These are phyloP conservation scores for Geosmithia putterillii DNA, from an alignment of 2,329 filamentous ascomycete species.

Conservation along the genomic window DNA sequence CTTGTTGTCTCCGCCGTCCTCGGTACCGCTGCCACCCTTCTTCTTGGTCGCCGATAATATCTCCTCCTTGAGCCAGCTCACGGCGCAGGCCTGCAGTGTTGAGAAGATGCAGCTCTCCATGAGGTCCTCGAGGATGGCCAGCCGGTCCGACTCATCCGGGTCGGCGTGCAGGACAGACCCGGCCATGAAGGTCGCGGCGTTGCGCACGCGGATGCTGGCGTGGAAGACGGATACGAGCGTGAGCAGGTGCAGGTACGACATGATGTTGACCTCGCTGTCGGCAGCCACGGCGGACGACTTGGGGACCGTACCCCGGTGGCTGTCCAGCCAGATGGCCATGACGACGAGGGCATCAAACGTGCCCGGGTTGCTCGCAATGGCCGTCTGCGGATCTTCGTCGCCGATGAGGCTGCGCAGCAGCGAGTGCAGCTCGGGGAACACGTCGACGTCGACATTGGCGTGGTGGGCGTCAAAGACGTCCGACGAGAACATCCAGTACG, in stretches of 20 bases:
- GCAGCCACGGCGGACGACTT: slow-evolving; percentile 5
- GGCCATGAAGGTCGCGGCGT: slow-evolving; percentile 40
- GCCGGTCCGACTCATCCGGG: slow-evolving; percentile 43
- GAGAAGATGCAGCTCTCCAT: slow-evolving; percentile 54
- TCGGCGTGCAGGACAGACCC: slow-evolving; percentile 44
- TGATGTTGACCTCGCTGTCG: slow-evolving; percentile 28
- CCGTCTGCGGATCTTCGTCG: slow-evolving; percentile 28
- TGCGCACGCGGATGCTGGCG: slow-evolving; percentile 38
- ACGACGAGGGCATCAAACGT: slow-evolving; percentile 47
- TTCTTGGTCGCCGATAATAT: slow-evolving; percentile 29
- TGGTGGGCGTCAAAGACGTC: slow-evolving; percentile 47
- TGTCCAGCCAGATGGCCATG: slow-evolving; percentile 46
- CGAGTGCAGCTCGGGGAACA: slow-evolving; percentile 48
- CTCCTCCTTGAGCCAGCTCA: slow-evolving; percentile 53
- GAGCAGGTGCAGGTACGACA: slow-evolving; percentile 48
- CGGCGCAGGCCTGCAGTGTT: slow-evolving; percentile 47
- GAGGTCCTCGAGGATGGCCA: slow-evolving; percentile 51
- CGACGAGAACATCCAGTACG: slow-evolving; percentile 51
- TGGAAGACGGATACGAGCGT: slow-evolving; percentile 47
- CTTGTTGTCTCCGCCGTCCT: slow-evolving; percentile 6
- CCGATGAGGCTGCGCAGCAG: slow-evolving; percentile 42
- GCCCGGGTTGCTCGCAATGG: slow-evolving; percentile 36
- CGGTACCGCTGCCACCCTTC: no score
- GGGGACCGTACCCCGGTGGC: slow-evolving; percentile 28
- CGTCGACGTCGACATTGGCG: slow-evolving; percentile 36